These are phyloP conservation scores for Blastocystis sp. DNA, from an alignment of 352 stramenopile species.

Conservation along the genomic window DNA sequence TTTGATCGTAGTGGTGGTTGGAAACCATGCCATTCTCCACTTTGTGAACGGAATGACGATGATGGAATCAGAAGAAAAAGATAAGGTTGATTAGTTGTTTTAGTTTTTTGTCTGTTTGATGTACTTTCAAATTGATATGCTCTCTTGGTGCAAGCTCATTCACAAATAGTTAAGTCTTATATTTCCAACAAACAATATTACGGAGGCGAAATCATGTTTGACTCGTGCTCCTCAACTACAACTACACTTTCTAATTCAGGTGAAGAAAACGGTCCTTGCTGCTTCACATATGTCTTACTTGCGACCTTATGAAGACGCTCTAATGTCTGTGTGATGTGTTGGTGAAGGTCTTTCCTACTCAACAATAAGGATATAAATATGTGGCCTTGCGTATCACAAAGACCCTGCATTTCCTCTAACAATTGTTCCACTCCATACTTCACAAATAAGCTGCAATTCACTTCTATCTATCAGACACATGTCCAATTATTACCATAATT, in stretches of 20 bases:
- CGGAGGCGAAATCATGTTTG: too few species aligned
- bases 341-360: too few species aligned
- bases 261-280: too few species aligned
- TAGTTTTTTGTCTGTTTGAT: not conserved
- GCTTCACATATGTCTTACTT: not conserved
- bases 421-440: not conserved
- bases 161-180: not conserved
- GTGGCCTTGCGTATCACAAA: not conserved
- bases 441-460: not conserved
- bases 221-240: too few species aligned
- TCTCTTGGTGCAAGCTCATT: not conserved
- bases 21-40: slow-evolving; percentile 12
- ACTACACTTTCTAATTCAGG: too few species aligned
- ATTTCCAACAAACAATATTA: not conserved
- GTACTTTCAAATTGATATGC: not conserved
- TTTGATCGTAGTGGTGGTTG: not conserved
- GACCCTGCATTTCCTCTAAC: not conserved
- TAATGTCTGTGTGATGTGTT: too few species aligned
- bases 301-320: not conserved
- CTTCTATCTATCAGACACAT: not conserved
- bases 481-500: not conserved
- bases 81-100: not conserved
- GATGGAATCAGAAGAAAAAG: not conserved
- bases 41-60: slow-evolving; percentile 47
- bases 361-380: not conserved